Evolutionary conservation across 1,284 basidiomycete genomes (phyloP).

Genomic region (Volvariella volvacea): DNA sequence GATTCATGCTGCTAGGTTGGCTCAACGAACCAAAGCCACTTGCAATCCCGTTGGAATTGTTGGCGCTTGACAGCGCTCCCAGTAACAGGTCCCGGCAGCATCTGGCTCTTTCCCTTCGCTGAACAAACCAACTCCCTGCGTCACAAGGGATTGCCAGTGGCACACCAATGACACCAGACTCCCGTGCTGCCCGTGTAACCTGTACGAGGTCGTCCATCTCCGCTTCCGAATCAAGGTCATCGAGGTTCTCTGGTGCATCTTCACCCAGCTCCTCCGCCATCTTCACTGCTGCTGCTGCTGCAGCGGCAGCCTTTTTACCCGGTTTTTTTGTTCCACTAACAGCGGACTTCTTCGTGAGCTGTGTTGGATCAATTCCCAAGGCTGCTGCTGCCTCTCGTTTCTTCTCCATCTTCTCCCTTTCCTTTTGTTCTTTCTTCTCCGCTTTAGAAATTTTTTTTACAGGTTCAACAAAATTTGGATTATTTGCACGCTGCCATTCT

Average conservation of each 20-base stretch:
- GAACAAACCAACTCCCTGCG: slow-evolving; percentile 68
- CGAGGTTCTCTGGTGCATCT: slow-evolving; percentile 66
- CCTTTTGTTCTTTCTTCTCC: slow-evolving; percentile 74
- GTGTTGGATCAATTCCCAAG: slow-evolving; percentile 42
- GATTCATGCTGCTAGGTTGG: slow-evolving; percentile 21
- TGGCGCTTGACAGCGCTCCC: slow-evolving; percentile 39
- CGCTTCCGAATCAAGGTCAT: slow-evolving; percentile 74
- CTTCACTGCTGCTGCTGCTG: slow-evolving; percentile 36
- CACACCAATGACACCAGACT: slow-evolving; percentile 47
- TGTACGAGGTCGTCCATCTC: slow-evolving; percentile 57
- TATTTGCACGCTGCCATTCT: slow-evolving; percentile 91
- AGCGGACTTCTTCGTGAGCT: slow-evolving; percentile 32
- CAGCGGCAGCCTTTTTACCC: slow-evolving; percentile 40
- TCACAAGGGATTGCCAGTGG: slow-evolving; percentile 50
- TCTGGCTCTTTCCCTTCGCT: slow-evolving; percentile 62
- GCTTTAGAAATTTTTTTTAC: slow-evolving; percentile 79
- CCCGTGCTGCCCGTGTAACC: slow-evolving; percentile 42
- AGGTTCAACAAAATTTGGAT: slow-evolving; percentile 92
- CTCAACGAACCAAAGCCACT: slow-evolving; percentile 21
- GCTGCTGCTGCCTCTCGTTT: slow-evolving; percentile 65
- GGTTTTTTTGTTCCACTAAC: slow-evolving; percentile 43
- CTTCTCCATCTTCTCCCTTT: slow-evolving; percentile 72
- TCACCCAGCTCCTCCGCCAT: slow-evolving; percentile 40
- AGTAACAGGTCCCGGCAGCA: slow-evolving; percentile 62
- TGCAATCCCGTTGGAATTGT: slow-evolving; percentile 17